phyloP scores from a whole-genome alignment of 768 basidiomycete species.

The Boletus tomentosulus region DNA sequence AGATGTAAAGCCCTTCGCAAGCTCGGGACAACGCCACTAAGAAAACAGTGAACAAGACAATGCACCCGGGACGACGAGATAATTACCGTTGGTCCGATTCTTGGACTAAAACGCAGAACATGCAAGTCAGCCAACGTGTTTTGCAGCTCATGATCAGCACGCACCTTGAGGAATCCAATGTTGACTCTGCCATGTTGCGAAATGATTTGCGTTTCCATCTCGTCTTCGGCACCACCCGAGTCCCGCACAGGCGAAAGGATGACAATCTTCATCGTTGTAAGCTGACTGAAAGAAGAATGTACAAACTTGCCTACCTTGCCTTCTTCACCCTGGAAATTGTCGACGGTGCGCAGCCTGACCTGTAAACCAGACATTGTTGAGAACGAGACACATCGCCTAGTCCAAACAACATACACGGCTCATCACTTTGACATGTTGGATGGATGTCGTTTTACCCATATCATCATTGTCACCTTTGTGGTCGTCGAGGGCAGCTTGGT shows the following conservation, averaged over 20 bases:
- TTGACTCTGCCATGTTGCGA: slow-evolving; percentile 25
- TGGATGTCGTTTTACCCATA: slow-evolving; percentile 14
- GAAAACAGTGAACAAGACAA: slow-evolving; percentile 1
- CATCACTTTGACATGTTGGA: slow-evolving; percentile 50
- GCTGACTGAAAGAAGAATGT: neutral
- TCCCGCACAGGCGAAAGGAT: slow-evolving; percentile 76
- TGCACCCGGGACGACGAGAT: neutral
- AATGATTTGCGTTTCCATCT: slow-evolving; percentile 16
- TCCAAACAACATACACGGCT: slow-evolving; percentile 41
- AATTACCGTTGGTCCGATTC: slow-evolving; percentile 52
- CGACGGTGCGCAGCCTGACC: slow-evolving; percentile 70
- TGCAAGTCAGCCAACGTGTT: neutral
- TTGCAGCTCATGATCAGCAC: neutral
- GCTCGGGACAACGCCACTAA: slow-evolving; percentile 71
- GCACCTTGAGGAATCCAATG: slow-evolving; percentile 75
- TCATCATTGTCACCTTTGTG: slow-evolving; percentile 42
- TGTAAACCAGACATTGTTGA: slow-evolving; percentile 23
- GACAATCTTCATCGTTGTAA: slow-evolving; percentile 44
- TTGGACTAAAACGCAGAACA: slow-evolving; percentile 50
- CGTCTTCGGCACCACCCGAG: slow-evolving; percentile 45
- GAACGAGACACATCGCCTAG: neutral
- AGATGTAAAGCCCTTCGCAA: slow-evolving; percentile 65
- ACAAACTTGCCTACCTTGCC: slow-evolving; percentile 40
- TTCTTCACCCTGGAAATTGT: slow-evolving; percentile 78
- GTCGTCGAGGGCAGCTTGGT: slow-evolving; percentile 55